Evolutionary conservation across 2,329 filamentous ascomycete species (phyloP).

Genomic region (Coniochaeta ligniaria): DNA sequence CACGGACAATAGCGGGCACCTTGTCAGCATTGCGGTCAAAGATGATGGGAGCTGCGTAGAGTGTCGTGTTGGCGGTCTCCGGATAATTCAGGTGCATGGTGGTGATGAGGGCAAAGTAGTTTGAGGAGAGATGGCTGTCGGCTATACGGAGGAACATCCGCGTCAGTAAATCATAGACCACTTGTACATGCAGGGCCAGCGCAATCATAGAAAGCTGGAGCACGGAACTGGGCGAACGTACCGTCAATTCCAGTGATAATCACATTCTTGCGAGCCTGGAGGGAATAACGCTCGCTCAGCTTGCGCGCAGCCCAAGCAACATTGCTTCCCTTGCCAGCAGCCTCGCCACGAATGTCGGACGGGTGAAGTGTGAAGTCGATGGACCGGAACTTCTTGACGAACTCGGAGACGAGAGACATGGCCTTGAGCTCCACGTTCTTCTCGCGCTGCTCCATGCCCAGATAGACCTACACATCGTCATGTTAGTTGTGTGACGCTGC

Average conservation of each 20-base stretch:
- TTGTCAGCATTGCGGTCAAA: conserved; percentile 67
- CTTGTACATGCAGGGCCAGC: neutral
- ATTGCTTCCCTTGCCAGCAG: conserved; percentile 70
- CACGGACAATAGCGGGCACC: conserved; percentile 60
- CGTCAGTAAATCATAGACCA: conserved; percentile 19
- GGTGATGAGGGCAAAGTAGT: conserved; percentile 60
- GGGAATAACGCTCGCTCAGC: conserved; percentile 53
- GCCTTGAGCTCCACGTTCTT: conserved; percentile 54
- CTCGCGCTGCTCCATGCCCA: conserved; percentile 68
- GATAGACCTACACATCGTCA: conserved; percentile 47
- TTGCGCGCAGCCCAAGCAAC: conserved; percentile 63
- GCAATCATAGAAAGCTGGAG: neutral
- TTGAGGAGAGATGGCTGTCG: conserved; percentile 62
- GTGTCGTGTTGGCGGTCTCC: conserved; percentile 52
- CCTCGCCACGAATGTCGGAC: conserved; percentile 56
- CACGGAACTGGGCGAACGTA: conserved; percentile 30
- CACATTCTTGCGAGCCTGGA: conserved; percentile 48
- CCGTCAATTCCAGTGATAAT: conserved; percentile 68
- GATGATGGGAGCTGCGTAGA: conserved; percentile 65
- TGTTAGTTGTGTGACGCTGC: conserved; percentile 7
- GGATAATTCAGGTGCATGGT: conserved; percentile 54
- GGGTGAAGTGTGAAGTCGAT: conserved; percentile 65
- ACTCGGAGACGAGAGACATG: conserved; percentile 51
- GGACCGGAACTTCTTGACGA: conserved; percentile 56
- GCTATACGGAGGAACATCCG: conserved; percentile 33